Percentiles rank a stretch among this genome's conserved stretches.
Conservation (phyloP, 23 red algal species). For the Gracilaria caudata region DNA sequence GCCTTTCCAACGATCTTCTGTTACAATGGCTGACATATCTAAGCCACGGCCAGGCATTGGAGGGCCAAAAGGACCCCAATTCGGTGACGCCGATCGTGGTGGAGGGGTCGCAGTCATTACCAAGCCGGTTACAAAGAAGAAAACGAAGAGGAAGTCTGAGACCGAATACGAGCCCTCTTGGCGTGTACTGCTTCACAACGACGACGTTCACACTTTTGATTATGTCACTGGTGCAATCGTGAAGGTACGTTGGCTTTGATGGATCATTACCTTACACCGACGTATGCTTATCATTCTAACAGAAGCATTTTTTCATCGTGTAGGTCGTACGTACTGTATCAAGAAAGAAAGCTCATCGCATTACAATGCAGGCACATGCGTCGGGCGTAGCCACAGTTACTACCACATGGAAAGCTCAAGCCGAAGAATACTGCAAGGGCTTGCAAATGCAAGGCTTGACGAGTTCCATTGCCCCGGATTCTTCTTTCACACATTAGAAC, state of each 20-base stretch:
- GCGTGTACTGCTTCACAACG: conserved; percentile 99
- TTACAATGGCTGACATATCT: conserved; percentile 69
- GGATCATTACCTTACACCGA: background rate
- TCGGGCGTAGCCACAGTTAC: conserved; percentile 96
- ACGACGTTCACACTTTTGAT: conserved; percentile 99
- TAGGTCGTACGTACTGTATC: conserved; percentile 93
- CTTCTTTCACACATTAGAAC: conserved; percentile 72
- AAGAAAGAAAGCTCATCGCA: conserved; percentile 97
- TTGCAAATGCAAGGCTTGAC: conserved; percentile 95
- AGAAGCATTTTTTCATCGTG: background rate
- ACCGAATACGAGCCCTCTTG: conserved; percentile 89
- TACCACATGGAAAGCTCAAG: conserved; percentile 97
- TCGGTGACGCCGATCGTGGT: conserved; percentile 48
- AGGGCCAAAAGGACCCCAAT: conserved; percentile 52
- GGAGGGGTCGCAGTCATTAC: conserved; percentile 90
- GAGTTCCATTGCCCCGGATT: conserved; percentile 95
- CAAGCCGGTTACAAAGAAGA: conserved; percentile 77
- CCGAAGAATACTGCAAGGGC: conserved; percentile 98
- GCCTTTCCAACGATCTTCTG: background rate
- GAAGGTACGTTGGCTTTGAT: conserved; percentile 39
- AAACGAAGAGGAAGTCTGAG: conserved; percentile 80
- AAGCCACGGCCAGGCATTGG: conserved; percentile 68
- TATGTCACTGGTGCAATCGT: conserved; percentile 95
- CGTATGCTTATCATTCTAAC: background rate
- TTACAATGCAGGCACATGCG: conserved; percentile 97